Base-by-base conservation (phyloP, 2,329 filamentous ascomycete species). In the Magnaporthiopsis poae region DNA sequence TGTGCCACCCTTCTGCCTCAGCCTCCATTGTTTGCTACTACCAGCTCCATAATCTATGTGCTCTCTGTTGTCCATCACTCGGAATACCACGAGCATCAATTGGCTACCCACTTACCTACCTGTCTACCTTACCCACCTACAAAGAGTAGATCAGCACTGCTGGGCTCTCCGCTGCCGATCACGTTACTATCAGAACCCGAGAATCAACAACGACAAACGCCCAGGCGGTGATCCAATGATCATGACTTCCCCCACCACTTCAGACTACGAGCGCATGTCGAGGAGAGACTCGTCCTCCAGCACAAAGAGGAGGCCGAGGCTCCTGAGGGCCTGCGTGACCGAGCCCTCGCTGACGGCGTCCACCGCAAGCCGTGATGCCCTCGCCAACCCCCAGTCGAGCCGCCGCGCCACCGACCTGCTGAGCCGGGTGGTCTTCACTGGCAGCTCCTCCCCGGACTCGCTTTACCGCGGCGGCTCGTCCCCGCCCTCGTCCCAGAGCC, bases 261-360 rank as follows among this genome's bases (percentile, higher is more conserved):
- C 63, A 35, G 63, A 65, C 15, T 65, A 60, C 29, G 31, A 33
- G 12, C 63, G 46, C 63, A 65, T 76, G 68, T 70, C 74, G 62
- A 75, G 76, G 69, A 74, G 79, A 69, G 77, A 79, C 63, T 78
- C 80, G 0, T 78, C 79, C 60, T 74, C 76, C 39, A 71, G 72
- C 64, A 72, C 74, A 67, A 75, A 78, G 67, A 78, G 82, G 69
- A 79, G 84, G 68, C 85, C 85, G 52, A 80, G 81, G 64, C 78
- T 87, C 60, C 77, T 86, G 61, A 79, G 85, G 67, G 82, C 84
- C 35, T 80, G 79, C 66, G 82, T 81, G 39, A 87, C 84, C 13
- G 84, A 84, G 68, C 84, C 85, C 4, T 85, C 83, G 35, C 81
- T 87, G 69, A 86, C 83, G 15, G 80, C 82, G 5, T 84, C 83